Conservation (phyloP, 495 filamentous ascomycete genomes). For the Corynascus novoguineensis region DNA sequence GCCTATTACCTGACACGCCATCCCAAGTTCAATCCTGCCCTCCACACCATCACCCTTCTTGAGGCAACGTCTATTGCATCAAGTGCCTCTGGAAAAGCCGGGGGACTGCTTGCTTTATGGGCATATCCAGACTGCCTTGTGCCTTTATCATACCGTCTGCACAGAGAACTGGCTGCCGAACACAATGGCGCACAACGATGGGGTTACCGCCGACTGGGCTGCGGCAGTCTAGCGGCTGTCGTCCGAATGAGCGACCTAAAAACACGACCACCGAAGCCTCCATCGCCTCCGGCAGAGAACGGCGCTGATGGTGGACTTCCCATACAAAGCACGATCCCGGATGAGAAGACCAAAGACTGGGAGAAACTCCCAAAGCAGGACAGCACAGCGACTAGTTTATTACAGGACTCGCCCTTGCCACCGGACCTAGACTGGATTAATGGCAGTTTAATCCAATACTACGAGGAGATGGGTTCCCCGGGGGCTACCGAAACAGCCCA, state of each 20-base stretch:
- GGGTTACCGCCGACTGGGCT: conserved; percentile 79
- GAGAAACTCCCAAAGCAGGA: conserved; percentile 70
- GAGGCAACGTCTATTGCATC: conserved; percentile 86
- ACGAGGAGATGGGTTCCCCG: conserved; percentile 77
- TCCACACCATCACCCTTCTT: conserved; percentile 77
- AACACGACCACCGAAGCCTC: conserved; percentile 22
- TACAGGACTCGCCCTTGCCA: conserved; percentile 61
- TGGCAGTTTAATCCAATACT: conserved; percentile 57
- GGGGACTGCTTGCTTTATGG: conserved; percentile 86
- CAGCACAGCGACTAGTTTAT: conserved; percentile 50
- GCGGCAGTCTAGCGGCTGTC: conserved; percentile 63
- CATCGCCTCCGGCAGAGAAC: neutral
- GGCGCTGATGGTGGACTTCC: conserved; percentile 28
- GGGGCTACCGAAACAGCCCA: conserved; percentile 68
- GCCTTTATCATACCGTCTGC: conserved; percentile 77
- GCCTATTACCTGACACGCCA: conserved; percentile 93
- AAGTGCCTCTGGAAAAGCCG: conserved; percentile 91
- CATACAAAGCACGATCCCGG: conserved; percentile 21
- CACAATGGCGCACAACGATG: conserved; percentile 76
- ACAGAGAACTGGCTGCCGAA: conserved; percentile 76
- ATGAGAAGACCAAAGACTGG: conserved; percentile 37
- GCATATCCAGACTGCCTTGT: conserved; percentile 85
- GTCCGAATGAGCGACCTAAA: conserved; percentile 41
- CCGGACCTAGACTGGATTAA: conserved; percentile 84
- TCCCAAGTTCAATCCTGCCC: conserved; percentile 67